phyloP scores from a whole-genome alignment of 345 rosid genomes.

The Bruguiera sexangula region DNA sequence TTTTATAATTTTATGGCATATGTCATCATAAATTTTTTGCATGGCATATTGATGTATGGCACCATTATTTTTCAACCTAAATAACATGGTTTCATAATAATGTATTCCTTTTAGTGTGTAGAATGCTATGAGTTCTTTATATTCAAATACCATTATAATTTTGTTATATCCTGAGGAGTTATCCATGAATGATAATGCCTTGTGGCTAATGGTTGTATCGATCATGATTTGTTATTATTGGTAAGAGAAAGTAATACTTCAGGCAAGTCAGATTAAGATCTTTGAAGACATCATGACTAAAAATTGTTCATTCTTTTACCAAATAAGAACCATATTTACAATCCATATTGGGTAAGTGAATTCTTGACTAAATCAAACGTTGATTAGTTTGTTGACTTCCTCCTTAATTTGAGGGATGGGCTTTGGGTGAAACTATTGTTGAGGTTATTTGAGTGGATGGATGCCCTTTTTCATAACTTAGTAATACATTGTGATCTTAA shows the following conservation, averaged over 20 bases:
- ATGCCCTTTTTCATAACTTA: neutral
- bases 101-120: neutral
- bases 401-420: neutral
- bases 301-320: neutral
- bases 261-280: neutral
- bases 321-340: neutral
- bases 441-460: neutral
- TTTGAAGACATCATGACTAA: neutral
- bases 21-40: slow-evolving; percentile 5
- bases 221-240: neutral
- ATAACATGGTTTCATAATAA: slow-evolving; percentile 5
- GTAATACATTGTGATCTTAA: neutral
- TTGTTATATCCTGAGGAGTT: neutral
- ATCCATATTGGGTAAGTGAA: neutral
- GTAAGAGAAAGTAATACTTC: neutral
- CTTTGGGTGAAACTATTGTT: neutral
- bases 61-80: no score
- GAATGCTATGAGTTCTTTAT: neutral
- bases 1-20: slow-evolving; percentile 8
- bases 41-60: slow-evolving; percentile 7
- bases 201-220: neutral
- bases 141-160: neutral
- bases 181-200: neutral
- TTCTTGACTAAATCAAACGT: neutral
- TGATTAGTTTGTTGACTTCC: neutral